Base-by-base conservation (phyloP, 164 flowering plant genomes). In the Litsea cubeba region DNA sequence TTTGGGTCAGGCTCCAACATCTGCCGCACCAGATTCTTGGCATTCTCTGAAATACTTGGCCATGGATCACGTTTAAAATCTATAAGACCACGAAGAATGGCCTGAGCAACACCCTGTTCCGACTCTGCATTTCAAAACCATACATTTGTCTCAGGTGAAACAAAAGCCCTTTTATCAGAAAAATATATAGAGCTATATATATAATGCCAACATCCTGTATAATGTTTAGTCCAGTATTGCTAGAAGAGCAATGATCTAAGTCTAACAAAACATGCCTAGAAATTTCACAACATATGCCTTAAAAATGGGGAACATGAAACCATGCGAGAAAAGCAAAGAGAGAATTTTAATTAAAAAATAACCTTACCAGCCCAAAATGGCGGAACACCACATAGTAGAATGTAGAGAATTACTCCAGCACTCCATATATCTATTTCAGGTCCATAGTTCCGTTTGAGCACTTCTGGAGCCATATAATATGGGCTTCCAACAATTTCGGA, bases 401-500 rank as follows among this genome's bases (percentile, higher is more conserved):
- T 82, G 76, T 93, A 91, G 11, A 93, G 94, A 77, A 93, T 91
- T n/a, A 93, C 98, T 73, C 98, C 98, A 54, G 97, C 97, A 86
- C 98, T 93, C 97, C 98, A 93, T 70, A 93, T 91, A 79, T 93
- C 98, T 65, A 93, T 93, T 84, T 93, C 84, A 49, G 84, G 84
- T 50, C 84, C 84, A 70, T 82, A 82, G 71, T 77, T 82, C 71
- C 84, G 73, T 76, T 79, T 82, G 23, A 82, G 80, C 60, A 82
- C 84, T 74, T 82, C 84, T 32, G 84, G 84, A 30, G 97, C 97
- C 95, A 94, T 94, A 81, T 92, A 92, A 78, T 92, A 94, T 62
- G 98, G 98, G 81, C 98, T 94, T 78, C 98, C 98, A 78, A 94
- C 98, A 81, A 94, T 94, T 82, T 94, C 98, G 54, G 98, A 91